phyloP scores from a whole-genome alignment of 352 stramenopile genomes.

The Thalassiosira mediterranea region DNA sequence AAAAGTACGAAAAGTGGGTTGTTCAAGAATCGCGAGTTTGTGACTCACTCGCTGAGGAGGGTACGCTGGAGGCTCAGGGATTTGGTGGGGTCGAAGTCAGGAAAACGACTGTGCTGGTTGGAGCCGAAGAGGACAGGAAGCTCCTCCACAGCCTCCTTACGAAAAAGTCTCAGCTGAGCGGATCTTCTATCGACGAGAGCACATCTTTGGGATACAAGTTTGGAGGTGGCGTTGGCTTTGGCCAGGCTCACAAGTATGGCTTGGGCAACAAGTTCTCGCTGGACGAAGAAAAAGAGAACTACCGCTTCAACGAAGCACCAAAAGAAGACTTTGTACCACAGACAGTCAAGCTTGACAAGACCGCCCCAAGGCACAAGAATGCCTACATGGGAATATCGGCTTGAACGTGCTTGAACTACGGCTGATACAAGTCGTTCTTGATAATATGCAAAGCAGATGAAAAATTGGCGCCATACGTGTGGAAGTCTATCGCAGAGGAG shows the following conservation, averaged over 20 bases:
- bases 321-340: conserved; percentile 37
- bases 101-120: conserved; percentile 44
- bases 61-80: conserved; percentile 42
- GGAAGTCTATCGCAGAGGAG: too few species aligned
- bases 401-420: too few species aligned
- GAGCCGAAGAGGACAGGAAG: conserved; percentile 52
- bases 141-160: conserved; percentile 37
- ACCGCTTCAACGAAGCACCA: conserved; percentile 40
- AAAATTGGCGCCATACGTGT: too few species aligned
- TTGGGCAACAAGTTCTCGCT: conserved; percentile 24
- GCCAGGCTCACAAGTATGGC: conserved; percentile 32
- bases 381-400: conserved; percentile 35
- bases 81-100: conserved; percentile 52
- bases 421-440: too few species aligned
- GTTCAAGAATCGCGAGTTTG: conserved; percentile 30
- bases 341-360: conserved; percentile 27
- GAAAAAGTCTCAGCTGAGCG: conserved; percentile 49
- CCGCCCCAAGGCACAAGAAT: conserved; percentile 36
- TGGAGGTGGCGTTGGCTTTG: conserved; percentile 49
- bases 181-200: conserved; percentile 15
- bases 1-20: conserved; percentile 54
- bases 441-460: too few species aligned
- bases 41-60: conserved; percentile 41
- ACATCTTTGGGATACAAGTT: conserved; percentile 6
- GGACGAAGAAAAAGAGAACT: conserved; percentile 38